phyloP scores from a whole-genome alignment of 225 moss, liverwort and hornwort genomes.

The Physcomitrellopsis africana region DNA sequence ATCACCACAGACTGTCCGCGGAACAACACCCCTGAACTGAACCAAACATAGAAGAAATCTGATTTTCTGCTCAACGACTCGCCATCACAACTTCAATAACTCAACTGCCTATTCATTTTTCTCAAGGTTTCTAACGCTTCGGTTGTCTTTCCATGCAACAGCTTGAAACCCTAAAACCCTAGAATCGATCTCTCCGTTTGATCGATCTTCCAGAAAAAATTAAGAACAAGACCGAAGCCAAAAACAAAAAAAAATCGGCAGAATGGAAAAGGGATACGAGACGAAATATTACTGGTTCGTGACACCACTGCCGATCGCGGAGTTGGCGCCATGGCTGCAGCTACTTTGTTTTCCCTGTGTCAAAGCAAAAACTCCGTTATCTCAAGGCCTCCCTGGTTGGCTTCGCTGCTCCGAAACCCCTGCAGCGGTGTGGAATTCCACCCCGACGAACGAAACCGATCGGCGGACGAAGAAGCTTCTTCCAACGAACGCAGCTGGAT shows the following conservation, averaged over 20 bases:
- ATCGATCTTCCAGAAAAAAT: background rate
- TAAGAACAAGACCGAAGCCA: background rate
- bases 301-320: conserved; percentile 41
- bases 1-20: background rate
- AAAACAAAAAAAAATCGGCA: too few species aligned
- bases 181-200: background rate
- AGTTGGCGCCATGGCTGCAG: conserved; percentile 58
- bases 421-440: too few species aligned
- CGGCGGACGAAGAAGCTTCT: too few species aligned
- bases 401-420: too few species aligned
- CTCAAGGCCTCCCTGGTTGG: too few species aligned
- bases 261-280: background rate
- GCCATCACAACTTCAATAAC: background rate
- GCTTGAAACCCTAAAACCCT: conserved; percentile 15
- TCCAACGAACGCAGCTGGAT: too few species aligned
- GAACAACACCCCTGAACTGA: background rate
- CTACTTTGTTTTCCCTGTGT: background rate
- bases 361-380: too few species aligned
- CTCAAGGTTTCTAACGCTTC: too few species aligned
- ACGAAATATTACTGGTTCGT: conserved; percentile 32
- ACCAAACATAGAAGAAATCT: background rate
- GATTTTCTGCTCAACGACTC: background rate
- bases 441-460: too few species aligned
- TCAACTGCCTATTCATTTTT: too few species aligned
- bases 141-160: background rate